phyloP scores from a whole-genome alignment of 345 rosid species.

The Acer yangbiense region DNA sequence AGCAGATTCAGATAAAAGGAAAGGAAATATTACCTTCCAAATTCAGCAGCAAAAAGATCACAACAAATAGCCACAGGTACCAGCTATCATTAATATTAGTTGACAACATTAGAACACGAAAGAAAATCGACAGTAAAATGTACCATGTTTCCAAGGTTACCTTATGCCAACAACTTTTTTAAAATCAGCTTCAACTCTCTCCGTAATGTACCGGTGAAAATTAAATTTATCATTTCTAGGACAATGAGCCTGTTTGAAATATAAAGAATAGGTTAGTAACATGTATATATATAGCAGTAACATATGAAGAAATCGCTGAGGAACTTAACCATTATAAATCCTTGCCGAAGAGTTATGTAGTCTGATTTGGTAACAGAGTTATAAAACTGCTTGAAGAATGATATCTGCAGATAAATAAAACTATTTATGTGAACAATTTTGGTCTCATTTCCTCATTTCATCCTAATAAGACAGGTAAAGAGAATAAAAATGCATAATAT shows the following conservation, averaged over 20 bases:
- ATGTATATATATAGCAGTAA: neutral
- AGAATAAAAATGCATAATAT: neutral
- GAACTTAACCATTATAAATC: conserved; percentile 64
- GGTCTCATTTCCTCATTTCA: neutral
- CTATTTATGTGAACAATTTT: no score
- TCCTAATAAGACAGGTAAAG: neutral
- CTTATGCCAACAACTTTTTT: conserved; percentile 76
- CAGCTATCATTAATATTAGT: conserved; percentile 45
- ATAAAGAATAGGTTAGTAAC: neutral
- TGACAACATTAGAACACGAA: neutral
- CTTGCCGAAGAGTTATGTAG: conserved; percentile 65
- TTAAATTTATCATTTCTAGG: conserved; percentile 34
- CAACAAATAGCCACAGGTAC: conserved; percentile 90
- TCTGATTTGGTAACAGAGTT: conserved; percentile 80
- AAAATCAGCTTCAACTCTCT: conserved; percentile 66
- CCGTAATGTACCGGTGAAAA: conserved; percentile 70
- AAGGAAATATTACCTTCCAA: conserved; percentile 50
- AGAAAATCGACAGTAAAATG: neutral
- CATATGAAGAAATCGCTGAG: neutral
- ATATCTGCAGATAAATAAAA: conserved; percentile 44
- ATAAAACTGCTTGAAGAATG: conserved; percentile 87
- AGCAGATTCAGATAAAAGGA: neutral
- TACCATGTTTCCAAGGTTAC: conserved; percentile 30
- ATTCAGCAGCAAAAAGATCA: conserved; percentile 72
- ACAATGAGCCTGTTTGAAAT: conserved; percentile 47